Base-by-base conservation (phyloP, 345 rosid genomes). In the Dimocarpus longan region DNA sequence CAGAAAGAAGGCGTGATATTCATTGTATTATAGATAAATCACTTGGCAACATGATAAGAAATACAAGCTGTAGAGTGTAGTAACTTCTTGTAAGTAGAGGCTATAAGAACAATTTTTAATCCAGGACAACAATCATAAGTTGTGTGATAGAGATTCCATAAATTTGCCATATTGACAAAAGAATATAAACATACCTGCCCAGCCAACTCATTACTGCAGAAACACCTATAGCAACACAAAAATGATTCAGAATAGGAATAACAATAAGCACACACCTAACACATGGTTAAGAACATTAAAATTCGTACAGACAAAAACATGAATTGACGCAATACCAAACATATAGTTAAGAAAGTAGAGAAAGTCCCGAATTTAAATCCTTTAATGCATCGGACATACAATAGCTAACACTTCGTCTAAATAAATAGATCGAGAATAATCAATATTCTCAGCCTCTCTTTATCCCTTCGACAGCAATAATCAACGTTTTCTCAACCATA, bases 141-240 rank as follows among this genome's bases (percentile, higher is more conserved):
- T 8, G 21, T 65, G 26, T 32, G 32, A 63, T 5, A 28, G 9
- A 28, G n/a, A 66, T 50, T 48, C 32, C 18, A 19, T 39, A 64
- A 62, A 42, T 75, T 63, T 19, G 10, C 48, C 60, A 64, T 28
- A 15, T 46, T 46, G 46, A 28, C 48, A 26, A 75, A 42, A 43
- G 32, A 78, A 57, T 52, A 69, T 22, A 44, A 28, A 54, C 26
- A 63, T 86, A 91, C 99, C 97, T 94, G 97, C 48, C 97, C 95
- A 19, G 87, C 74, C 73, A 81, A 76, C 76, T 91, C 98, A 67
- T 40, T 86, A 57, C 86, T 89, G 68, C 89, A 90, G 80, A 93
- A 93, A 82, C 88, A 86, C 91, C 98, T 96, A 93, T 75, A 77
- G 12, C 79, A 79, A 77, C 40, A 67, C 72, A 56, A 56, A 15